These are phyloP conservation scores for Poronia punctata DNA, from an alignment of 495 filamentous ascomycete genomes.

Conservation along the genomic window DNA sequence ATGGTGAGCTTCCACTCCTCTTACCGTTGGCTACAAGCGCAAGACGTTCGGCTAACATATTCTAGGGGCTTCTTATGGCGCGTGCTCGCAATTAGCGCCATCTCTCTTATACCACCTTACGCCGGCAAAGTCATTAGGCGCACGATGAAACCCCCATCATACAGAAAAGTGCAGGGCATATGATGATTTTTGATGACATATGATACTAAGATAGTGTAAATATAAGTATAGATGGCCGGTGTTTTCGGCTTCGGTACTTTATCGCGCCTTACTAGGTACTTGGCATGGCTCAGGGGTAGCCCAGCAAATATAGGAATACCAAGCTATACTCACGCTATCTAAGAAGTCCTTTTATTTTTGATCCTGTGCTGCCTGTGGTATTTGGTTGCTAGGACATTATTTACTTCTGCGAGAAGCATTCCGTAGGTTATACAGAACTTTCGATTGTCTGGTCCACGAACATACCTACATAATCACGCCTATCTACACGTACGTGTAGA, in stretches of 20 bases:
- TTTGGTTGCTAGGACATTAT: too few relatives aligned
- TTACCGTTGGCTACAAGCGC: not conserved
- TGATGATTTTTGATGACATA: constrained; percentile 16
- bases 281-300: not conserved
- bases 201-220: not conserved
- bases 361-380: too few relatives aligned
- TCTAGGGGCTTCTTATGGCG: constrained; percentile 80
- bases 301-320: too few relatives aligned
- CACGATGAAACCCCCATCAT: constrained; percentile 85
- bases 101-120: constrained; percentile 81
- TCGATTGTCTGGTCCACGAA: too few relatives aligned
- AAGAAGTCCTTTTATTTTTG: too few relatives aligned
- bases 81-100: constrained; percentile 66
- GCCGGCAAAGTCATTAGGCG: constrained; percentile 74
- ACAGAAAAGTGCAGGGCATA: constrained; percentile 82
- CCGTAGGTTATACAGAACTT: too few relatives aligned
- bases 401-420: too few relatives aligned
- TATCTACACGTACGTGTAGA: too few relatives aligned
- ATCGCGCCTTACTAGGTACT: not conserved
- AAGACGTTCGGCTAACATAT: constrained; percentile 12
- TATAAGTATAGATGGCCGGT: constrained; percentile 11
- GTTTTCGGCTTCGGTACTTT: constrained; percentile 11
- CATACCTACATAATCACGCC: too few relatives aligned
- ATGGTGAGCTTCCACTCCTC: constrained; percentile 34
- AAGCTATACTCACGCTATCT: too few relatives aligned